Percentiles rank a stretch among this genome's conserved stretches.
Evolutionary conservation across 768 basidiomycete species (phyloP).

Genomic region (Lentinula boryana): DNA sequence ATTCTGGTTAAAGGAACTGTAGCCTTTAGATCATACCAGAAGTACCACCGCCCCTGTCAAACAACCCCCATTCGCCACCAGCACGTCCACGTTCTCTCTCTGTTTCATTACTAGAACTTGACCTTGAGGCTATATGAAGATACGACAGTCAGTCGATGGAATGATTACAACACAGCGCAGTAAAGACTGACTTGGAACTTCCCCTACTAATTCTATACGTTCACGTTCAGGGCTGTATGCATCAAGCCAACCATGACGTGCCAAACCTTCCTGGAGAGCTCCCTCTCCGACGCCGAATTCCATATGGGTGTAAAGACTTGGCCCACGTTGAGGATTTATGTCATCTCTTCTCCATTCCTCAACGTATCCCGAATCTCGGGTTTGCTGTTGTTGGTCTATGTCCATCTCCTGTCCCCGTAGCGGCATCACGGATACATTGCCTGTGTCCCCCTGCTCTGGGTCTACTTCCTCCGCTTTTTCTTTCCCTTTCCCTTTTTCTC

Average conservation of each 20-base stretch:
- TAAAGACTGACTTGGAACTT: neutral
- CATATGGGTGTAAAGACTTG: neutral
- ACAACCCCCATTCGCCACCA: conserved; percentile 2
- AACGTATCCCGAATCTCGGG: neutral
- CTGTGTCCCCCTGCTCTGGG: neutral
- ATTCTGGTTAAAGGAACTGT: neutral
- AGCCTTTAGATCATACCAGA: neutral
- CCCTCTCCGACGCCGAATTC: neutral
- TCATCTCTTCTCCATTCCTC: neutral
- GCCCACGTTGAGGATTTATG: neutral
- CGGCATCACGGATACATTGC: neutral
- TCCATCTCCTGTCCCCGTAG: neutral
- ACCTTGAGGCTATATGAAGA: neutral
- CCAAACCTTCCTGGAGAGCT: neutral
- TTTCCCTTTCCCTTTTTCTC: neutral
- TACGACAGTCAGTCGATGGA: neutral
- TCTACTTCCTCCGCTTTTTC: neutral
- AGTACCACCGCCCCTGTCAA: neutral
- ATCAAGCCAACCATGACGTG: neutral
- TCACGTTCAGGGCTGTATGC: neutral
- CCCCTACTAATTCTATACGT: neutral
- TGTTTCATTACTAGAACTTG: conserved; percentile 1
- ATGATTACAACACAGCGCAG: neutral
- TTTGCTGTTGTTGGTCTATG: neutral
- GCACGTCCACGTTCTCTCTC: conserved; percentile 1